Conservation (phyloP, 345 rosid genomes). For the Hypericum androsaemum region DNA sequence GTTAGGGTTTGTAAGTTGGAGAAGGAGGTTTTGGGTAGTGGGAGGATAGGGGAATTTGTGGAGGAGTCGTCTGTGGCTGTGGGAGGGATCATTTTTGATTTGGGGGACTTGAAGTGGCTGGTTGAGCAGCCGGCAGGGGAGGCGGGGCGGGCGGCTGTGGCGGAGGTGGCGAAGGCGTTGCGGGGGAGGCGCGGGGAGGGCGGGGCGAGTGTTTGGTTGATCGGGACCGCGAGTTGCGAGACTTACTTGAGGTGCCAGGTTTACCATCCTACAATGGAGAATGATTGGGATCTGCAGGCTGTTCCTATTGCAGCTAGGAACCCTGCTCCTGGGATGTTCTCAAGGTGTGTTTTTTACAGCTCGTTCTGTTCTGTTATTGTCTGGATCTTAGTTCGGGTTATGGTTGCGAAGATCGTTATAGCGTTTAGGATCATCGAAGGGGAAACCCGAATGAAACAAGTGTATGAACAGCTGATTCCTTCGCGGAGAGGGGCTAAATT, state of each 20-base stretch:
- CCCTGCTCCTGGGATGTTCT: slow-evolving; percentile 41
- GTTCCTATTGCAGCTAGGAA: slow-evolving; percentile 70
- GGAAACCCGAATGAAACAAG: too few relatives aligned
- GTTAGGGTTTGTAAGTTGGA: slow-evolving; percentile 52
- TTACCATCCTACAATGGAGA: slow-evolving; percentile 80
- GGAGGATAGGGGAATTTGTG: slow-evolving; percentile 30
- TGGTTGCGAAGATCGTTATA: not conserved
- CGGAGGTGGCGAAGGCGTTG: slow-evolving; percentile 41
- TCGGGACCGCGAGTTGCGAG: slow-evolving; percentile 94
- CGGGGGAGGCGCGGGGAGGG: slow-evolving; percentile 21
- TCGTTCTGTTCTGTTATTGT: slow-evolving; percentile 3
- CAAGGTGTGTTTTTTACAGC: slow-evolving; percentile 35
- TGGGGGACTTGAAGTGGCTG: slow-evolving; percentile 95
- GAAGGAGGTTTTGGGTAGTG: slow-evolving; percentile 49
- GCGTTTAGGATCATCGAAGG: too few relatives aligned
- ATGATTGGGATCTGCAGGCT: slow-evolving; percentile 92
- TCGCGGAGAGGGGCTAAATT: too few relatives aligned
- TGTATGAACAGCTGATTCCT: too few relatives aligned
- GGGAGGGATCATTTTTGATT: slow-evolving; percentile 61
- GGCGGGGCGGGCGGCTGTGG: slow-evolving; percentile 51
- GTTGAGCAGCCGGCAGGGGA: slow-evolving; percentile 52
- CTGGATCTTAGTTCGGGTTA: not conserved
- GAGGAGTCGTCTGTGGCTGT: slow-evolving; percentile 34
- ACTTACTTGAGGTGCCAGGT: slow-evolving; percentile 89
- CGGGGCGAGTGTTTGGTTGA: slow-evolving; percentile 52